Evolutionary conservation across 2,329 filamentous ascomycete species (phyloP).

Genomic region (Alternaria metachromatica): DNA sequence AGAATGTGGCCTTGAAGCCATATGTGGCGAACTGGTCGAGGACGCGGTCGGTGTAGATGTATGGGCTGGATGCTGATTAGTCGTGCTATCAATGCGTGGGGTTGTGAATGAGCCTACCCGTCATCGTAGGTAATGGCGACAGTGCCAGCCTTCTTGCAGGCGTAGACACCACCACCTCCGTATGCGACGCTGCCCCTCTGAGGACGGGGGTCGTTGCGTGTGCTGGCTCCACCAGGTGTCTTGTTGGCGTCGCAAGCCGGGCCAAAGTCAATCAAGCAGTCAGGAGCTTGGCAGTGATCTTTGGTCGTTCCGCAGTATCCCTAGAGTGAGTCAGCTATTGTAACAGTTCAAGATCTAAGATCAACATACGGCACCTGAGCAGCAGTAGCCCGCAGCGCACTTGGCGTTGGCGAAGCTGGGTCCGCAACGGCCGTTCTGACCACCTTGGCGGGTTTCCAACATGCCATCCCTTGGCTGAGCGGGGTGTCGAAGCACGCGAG

Average conservation of each 20-base stretch:
- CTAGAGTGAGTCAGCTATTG: conserved; percentile 14
- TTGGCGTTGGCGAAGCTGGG: conserved; percentile 34
- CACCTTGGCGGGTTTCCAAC: conserved; percentile 43
- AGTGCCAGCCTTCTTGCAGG: conserved; percentile 60
- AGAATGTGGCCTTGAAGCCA: conserved; percentile 71
- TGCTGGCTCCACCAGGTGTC: conserved; percentile 61
- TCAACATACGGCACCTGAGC: conserved; percentile 40
- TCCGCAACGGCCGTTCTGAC: conserved; percentile 45
- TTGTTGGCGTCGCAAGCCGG: conserved; percentile 66
- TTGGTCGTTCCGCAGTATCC: conserved; percentile 61
- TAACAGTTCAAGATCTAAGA: background rate
- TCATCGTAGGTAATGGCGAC: conserved; percentile 73
- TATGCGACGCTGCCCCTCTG: conserved; percentile 63
- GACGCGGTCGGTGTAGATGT: conserved; percentile 66
- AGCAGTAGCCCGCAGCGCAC: conserved; percentile 45
- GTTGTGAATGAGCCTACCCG: conserved; percentile 46
- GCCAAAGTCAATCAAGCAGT: conserved; percentile 67
- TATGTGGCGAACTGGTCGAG: conserved; percentile 65
- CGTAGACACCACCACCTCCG: conserved; percentile 63
- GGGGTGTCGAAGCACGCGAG: conserved; percentile 32
- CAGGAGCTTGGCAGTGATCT: conserved; percentile 65
- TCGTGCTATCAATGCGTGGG: background rate
- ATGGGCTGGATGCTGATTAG: conserved; percentile 47
- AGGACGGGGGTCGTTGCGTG: conserved; percentile 59
- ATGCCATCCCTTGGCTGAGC: conserved; percentile 18